phyloP scores from a whole-genome alignment of 108 stramenopile genomes.

The Skeletonema marinoi region DNA sequence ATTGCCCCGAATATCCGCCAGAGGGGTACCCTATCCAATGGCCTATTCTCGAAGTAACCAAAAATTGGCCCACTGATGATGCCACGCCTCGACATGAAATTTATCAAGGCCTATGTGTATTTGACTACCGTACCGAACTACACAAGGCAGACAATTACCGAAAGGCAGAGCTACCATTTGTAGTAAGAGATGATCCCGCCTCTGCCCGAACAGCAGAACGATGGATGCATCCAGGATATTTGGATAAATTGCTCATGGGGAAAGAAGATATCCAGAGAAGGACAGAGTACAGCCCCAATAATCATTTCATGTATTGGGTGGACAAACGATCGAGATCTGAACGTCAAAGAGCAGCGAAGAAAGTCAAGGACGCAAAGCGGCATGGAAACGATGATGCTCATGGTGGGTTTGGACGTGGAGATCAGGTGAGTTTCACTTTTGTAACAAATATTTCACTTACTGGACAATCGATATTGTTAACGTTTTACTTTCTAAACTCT shows the following conservation, averaged over 20 bases:
- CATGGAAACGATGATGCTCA: constrained; percentile 35
- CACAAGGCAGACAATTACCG: constrained; percentile 87
- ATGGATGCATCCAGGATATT: constrained; percentile 87
- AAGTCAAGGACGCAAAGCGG: constrained; percentile 11
- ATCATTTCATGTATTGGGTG: constrained; percentile 98
- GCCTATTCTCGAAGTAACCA: constrained; percentile 70
- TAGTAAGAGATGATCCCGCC: constrained; percentile 91
- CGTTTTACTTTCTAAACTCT: not conserved
- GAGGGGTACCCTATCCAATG: constrained; percentile 80
- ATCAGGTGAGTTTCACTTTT: constrained; percentile 13
- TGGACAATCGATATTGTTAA: not conserved
- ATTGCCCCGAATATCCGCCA: constrained; percentile 80
- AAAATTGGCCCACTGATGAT: constrained; percentile 74
- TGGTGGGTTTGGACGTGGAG: constrained; percentile 40
- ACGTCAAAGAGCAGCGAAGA: constrained; percentile 20
- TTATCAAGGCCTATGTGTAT: constrained; percentile 82
- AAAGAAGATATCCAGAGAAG: constrained; percentile 63
- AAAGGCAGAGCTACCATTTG: constrained; percentile 93
- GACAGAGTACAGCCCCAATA: constrained; percentile 79
- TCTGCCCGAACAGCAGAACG: constrained; percentile 77
- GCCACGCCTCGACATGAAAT: constrained; percentile 43
- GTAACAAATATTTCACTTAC: not conserved
- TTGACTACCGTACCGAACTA: constrained; percentile 84
- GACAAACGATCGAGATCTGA: constrained; percentile 39
- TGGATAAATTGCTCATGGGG: constrained; percentile 67